Conservation (phyloP, 768 basidiomycete species). For the Boletales sp. region DNA sequence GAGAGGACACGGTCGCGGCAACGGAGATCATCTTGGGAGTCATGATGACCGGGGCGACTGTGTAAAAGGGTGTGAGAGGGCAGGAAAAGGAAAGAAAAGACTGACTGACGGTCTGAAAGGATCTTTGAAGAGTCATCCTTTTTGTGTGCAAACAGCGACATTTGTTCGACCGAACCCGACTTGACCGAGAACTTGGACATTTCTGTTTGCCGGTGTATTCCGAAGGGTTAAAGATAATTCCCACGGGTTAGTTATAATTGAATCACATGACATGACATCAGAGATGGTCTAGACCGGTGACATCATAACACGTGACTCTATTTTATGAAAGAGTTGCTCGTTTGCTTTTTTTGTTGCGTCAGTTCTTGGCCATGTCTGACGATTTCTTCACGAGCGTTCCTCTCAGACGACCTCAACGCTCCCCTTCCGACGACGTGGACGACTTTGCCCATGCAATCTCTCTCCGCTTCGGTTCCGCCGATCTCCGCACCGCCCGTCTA, state of each 20-base stretch:
- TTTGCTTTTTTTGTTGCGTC: not conserved
- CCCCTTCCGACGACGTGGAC: slow-evolving; percentile 15
- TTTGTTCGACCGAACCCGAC: slow-evolving; percentile 45
- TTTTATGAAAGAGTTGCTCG: no score
- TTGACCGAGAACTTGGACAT: not conserved
- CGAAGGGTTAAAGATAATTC: slow-evolving; percentile 3
- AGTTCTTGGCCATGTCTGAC: slow-evolving; percentile 21
- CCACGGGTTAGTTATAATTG: not conserved
- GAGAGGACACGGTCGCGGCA: slow-evolving; percentile 63
- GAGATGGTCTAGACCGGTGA: slow-evolving; percentile 24
- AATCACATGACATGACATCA: slow-evolving; percentile 26
- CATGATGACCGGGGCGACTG: slow-evolving; percentile 86
- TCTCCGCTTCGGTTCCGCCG: slow-evolving; percentile 38
- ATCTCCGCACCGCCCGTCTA: slow-evolving; percentile 37
- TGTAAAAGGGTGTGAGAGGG: slow-evolving; percentile 21
- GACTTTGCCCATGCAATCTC: slow-evolving; percentile 56
- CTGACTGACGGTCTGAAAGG: slow-evolving; percentile 69
- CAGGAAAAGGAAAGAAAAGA: not conserved
- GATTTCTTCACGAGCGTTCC: slow-evolving; percentile 43
- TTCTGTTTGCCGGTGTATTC: not conserved
- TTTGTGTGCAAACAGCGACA: slow-evolving; percentile 57
- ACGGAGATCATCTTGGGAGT: slow-evolving; percentile 78
- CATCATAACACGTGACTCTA: slow-evolving; percentile 31
- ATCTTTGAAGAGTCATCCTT: slow-evolving; percentile 71
- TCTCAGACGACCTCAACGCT: slow-evolving; percentile 8